These are phyloP conservation scores for Penicillium sp. DNA, from an alignment of 2,329 filamentous ascomycete species.

Conservation along the genomic window DNA sequence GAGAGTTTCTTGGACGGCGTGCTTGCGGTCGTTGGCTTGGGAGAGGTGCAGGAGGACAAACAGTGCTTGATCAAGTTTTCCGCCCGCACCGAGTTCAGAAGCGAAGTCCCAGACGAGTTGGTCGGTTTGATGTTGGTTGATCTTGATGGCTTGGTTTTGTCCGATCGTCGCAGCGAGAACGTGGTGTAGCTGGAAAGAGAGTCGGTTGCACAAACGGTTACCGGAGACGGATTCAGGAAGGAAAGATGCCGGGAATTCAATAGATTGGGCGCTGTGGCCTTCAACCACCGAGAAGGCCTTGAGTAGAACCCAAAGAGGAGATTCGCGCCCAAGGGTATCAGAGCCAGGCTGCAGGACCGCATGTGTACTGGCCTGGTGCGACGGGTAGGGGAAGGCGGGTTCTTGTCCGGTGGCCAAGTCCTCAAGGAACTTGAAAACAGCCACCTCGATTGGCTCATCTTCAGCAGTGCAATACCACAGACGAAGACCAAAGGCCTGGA, in stretches of 20 bases:
- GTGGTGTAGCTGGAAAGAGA: constrained; percentile 82
- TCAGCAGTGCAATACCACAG: constrained; percentile 79
- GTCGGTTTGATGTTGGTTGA: constrained; percentile 62
- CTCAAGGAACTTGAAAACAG: constrained; percentile 69
- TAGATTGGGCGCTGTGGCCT: constrained; percentile 32
- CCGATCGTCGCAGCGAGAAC: constrained; percentile 52
- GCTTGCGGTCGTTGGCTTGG: constrained; percentile 60
- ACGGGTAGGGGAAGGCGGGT: constrained; percentile 65
- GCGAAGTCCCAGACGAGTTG: constrained; percentile 63
- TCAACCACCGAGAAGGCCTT: constrained; percentile 66
- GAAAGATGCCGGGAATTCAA: constrained; percentile 65
- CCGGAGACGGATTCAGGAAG: constrained; percentile 74
- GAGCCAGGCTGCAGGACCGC: constrained; percentile 61
- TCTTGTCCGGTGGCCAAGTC: constrained; percentile 72
- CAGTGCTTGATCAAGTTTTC: constrained; percentile 66
- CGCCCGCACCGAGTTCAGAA: constrained; percentile 51
- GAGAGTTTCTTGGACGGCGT: constrained; percentile 69
- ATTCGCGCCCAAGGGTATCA: constrained; percentile 57
- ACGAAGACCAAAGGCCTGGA: constrained; percentile 85
- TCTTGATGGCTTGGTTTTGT: constrained; percentile 50
- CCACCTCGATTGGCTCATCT: constrained; percentile 67
- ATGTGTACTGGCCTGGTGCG: constrained; percentile 63
- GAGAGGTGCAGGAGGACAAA: constrained; percentile 79
- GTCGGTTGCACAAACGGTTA: constrained; percentile 69
- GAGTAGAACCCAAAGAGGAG: constrained; percentile 82